These are phyloP conservation scores for Tetracladium setigerum DNA, from an alignment of 495 filamentous ascomycete genomes.

Conservation along the genomic window DNA sequence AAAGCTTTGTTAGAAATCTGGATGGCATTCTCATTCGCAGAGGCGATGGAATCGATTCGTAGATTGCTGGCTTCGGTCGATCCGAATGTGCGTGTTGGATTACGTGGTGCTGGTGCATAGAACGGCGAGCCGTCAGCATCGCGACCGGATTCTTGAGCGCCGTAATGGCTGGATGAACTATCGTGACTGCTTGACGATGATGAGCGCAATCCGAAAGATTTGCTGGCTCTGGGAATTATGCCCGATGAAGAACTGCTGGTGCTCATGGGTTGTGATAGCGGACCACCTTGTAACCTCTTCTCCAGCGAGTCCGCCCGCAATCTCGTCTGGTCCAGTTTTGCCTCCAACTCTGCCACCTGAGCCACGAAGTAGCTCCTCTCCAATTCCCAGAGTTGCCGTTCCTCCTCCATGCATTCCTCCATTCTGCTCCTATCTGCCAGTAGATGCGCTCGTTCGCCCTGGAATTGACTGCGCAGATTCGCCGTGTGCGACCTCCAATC, in stretches of 20 bases:
- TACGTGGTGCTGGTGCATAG: conserved; percentile 22
- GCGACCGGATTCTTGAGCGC: conserved; percentile 21
- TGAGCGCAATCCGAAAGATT: no score
- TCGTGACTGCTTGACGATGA: conserved; percentile 10
- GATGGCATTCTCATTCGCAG: conserved; percentile 17
- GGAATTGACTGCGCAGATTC: conserved; percentile 16
- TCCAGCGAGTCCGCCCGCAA: neutral
- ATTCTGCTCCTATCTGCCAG: conserved; percentile 13
- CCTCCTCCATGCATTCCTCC: conserved; percentile 23
- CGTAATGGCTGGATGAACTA: no score
- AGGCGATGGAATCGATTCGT: conserved; percentile 17
- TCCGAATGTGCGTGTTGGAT: conserved; percentile 19
- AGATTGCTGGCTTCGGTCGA: conserved; percentile 6
- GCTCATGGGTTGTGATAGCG: neutral
- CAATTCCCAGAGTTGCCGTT: conserved; percentile 20
- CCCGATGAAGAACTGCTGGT: conserved; percentile 6
- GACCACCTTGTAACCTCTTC: neutral
- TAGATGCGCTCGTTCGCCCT: conserved; percentile 23
- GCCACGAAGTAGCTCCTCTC: conserved; percentile 14
- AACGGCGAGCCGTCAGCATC: conserved; percentile 21
- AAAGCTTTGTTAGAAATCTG: conserved; percentile 21
- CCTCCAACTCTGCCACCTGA: conserved; percentile 18
- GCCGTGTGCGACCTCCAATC: conserved; percentile 18
- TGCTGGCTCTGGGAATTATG: no score
- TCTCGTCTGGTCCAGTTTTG: no score